Conservation (phyloP, 1,139 yeast species). For the Pichia sorboxylosa region DNA sequence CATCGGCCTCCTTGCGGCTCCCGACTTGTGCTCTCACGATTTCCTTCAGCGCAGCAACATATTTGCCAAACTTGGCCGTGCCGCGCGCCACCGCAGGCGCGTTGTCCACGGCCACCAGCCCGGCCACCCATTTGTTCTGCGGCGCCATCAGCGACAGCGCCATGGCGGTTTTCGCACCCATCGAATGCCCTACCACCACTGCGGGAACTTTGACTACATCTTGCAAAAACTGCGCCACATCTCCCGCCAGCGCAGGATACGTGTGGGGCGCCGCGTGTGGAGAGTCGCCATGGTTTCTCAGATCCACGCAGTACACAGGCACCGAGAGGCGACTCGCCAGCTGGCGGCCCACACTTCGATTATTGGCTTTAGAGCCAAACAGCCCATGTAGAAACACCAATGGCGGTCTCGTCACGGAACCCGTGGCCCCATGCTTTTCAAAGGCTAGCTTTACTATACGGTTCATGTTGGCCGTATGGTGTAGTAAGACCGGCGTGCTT, state of each 20-base stretch:
- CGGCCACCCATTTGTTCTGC: constrained; percentile 49
- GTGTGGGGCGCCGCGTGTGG: constrained; percentile 65
- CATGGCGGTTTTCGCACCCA: constrained; percentile 97
- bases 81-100: constrained; percentile 62
- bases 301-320: constrained; percentile 61
- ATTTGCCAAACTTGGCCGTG: constrained; percentile 50
- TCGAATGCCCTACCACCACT: constrained; percentile 79
- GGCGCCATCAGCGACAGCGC: constrained; percentile 66
- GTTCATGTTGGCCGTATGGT: too few species aligned
- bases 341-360: constrained; percentile 48
- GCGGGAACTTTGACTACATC: constrained; percentile 40
- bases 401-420: background rate
- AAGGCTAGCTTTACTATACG: constrained; percentile 37
- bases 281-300: constrained; percentile 87
- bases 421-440: constrained; percentile 26
- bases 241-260: constrained; percentile 75
- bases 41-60: constrained; percentile 50
- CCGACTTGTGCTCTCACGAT: constrained; percentile 33
- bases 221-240: constrained; percentile 59
- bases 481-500: too few species aligned
- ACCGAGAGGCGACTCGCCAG: constrained; percentile 27
- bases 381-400: constrained; percentile 77
- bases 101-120: constrained; percentile 75
- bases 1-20: constrained; percentile 58
- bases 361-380: constrained; percentile 74